phyloP scores from a whole-genome alignment of 208 protist genomes.

The Trypanosomatidae sp. region DNA sequence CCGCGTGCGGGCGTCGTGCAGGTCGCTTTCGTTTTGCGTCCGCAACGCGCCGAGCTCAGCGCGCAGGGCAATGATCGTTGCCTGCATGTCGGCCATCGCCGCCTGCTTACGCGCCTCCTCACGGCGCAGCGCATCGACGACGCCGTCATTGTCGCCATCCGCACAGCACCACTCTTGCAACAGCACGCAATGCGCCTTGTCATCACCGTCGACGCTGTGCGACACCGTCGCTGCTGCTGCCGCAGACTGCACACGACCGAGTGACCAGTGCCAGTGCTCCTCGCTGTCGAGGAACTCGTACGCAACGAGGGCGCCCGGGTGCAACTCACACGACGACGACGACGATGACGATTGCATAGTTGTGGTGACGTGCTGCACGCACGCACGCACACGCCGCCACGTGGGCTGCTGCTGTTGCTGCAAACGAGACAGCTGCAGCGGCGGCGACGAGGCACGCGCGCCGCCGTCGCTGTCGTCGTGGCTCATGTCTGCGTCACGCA shows the following conservation, averaged over 20 bases:
- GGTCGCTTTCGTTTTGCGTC: conserved; percentile 29
- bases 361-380: too few species aligned
- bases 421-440: too few species aligned
- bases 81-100: conserved; percentile 16
- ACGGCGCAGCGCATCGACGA: conserved; percentile 11
- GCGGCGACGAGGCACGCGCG: too few species aligned
- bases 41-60: conserved; percentile 28
- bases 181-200: conserved; percentile 9
- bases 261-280: conserved; percentile 21
- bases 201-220: too few species aligned
- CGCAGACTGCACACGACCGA: conserved; percentile 19
- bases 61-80: conserved; percentile 9
- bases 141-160: conserved; percentile 8
- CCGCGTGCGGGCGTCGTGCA: conserved; percentile 12
- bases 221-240: too few species aligned
- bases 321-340: too few species aligned
- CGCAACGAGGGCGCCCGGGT: conserved; percentile 26
- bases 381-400: too few species aligned
- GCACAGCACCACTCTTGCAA: conserved; percentile 18
- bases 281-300: conserved; percentile 33
- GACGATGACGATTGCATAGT: too few species aligned
- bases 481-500: too few species aligned
- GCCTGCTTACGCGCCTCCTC: conserved; percentile 7
- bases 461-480: too few species aligned
- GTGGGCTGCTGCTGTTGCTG: too few species aligned